Base-by-base conservation (phyloP, 2,329 filamentous ascomycete species). In the Truncatella angustata region DNA sequence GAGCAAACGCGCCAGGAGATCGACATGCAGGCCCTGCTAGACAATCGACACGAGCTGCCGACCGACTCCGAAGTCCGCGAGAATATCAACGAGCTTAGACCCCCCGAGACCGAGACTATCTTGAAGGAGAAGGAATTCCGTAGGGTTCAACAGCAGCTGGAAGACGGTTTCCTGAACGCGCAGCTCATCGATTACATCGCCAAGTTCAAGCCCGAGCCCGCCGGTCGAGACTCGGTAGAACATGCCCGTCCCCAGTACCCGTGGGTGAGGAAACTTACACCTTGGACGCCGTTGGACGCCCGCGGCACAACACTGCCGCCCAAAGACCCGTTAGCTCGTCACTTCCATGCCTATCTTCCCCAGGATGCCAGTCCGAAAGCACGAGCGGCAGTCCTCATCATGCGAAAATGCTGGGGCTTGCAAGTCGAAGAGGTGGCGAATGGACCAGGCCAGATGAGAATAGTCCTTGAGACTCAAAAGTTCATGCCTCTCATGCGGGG, bases 371-470 rank as follows among this genome's bases (percentile, higher is more conserved):
- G 59, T 12, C 57, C 59, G 4, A 84, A 82, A 60, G 62, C 72
- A 35, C 67, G 57, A 24, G 60, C 75, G 10, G 74, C 67, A 1
- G 55, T 75, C 14, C 66, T 65, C 51, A 65, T 84, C 49, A 67
- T 84, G 68, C 70, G 70, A 11, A 64, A 72, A 21, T 73, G 71
- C 53, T 84, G 81, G 81, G 70, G 68, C 3, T 56, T 84, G n/a
- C 69, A 73, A 7, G 71, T 76, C 2, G 67, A 71, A 50, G 76
- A 81, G 55, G 61, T 77, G 14, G 60, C 73, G 12, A 68, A 73
- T 18, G 68, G 67, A 5, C 60, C 73, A 3, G 80, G 80, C 5
- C 65, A 67, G 28, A 60, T 71, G 1, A 65, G 63, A 2, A 53
- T 82, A 5, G 66, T 59, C 54, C 56, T 82, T 18, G 60, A 64